Evolutionary conservation across 139 green algal genomes (phyloP), one percentile per base, ranked within the genome.

Genomic region (Chlamydomonas schloesseri): DNA sequence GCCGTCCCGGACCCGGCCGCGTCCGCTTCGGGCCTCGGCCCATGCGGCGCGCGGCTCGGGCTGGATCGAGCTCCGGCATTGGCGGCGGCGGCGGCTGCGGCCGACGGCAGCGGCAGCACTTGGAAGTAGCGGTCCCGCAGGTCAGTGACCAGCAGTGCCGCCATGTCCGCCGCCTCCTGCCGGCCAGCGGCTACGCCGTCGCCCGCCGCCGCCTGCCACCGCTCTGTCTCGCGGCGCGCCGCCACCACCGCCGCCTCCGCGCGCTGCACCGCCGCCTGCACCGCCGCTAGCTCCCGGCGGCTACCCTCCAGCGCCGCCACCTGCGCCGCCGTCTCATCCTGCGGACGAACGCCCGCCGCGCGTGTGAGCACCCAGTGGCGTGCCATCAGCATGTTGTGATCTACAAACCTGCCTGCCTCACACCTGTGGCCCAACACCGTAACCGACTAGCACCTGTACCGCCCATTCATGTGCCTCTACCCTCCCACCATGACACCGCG

Each of bases 81-180:
- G 23, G 14, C 37, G 20, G 21, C 47, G 57, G 29, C 53, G 15
- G 53, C 50, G 6, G 50, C 47, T 14, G 18, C 20, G 31, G 5
- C 33, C 1, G 55, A 69, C 17, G 53, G 31, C 9, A n/a, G 23
- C 15, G 74, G 31, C 31, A 81, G 26, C 20, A 57, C 31, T 34
- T 82, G 34, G n/a, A 82, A 82, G 75, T 72, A 82, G 5, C 75
- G 60, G 24, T 73, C 77, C 37, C 77, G 60, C 28, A 73, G 26
- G 18, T 83, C 77, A 8, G 60, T 24, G 11, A 73, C 26, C 37
- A 83, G 29, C 29, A 21, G 28, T 17, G 67, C 77, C 37, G 37
- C 77, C 62, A 67, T n/a, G 18, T 62, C 37, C 37, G 47, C 62
- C 29, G 62, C 60, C 36, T 73, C 77, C 64, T 83, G 37, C 37